Conservation (phyloP, 257 asterid genomes). For the Coffea canephora region DNA sequence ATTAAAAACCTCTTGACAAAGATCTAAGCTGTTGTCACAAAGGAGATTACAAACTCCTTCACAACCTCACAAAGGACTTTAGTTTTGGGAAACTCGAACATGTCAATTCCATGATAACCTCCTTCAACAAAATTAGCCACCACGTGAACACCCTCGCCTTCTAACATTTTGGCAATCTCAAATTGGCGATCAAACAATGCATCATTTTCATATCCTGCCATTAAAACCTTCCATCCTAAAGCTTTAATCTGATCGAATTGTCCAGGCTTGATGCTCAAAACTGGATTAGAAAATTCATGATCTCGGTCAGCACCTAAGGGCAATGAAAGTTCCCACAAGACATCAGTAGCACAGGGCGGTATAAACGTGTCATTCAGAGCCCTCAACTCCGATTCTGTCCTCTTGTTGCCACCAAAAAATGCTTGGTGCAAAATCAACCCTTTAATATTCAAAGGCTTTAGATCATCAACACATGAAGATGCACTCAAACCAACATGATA, state of each 20-base stretch:
- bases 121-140: constrained; percentile 7
- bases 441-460: constrained; percentile 7
- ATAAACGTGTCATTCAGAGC: neutral
- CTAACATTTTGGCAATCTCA: constrained; percentile 16
- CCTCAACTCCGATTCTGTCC: constrained; percentile 9
- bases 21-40: neutral
- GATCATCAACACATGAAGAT: neutral
- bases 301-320: constrained; percentile 15
- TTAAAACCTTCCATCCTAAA: constrained; percentile 25
- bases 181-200: constrained; percentile 13
- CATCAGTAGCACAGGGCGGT: neutral
- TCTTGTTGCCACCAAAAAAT: constrained; percentile 18
- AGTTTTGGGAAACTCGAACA: neutral
- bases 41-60: neutral
- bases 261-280: neutral
- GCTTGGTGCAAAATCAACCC: constrained; percentile 16
- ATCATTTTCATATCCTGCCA: neutral
- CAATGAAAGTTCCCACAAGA: constrained; percentile 17
- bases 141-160: neutral
- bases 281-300: constrained; percentile 14
- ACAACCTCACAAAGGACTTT: neutral
- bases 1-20: neutral
- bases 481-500: constrained; percentile 8
- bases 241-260: constrained; percentile 10
- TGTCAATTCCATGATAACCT: constrained; percentile 9